Conservation (phyloP, 129 eudicot species). For the Arctium lappa region DNA sequence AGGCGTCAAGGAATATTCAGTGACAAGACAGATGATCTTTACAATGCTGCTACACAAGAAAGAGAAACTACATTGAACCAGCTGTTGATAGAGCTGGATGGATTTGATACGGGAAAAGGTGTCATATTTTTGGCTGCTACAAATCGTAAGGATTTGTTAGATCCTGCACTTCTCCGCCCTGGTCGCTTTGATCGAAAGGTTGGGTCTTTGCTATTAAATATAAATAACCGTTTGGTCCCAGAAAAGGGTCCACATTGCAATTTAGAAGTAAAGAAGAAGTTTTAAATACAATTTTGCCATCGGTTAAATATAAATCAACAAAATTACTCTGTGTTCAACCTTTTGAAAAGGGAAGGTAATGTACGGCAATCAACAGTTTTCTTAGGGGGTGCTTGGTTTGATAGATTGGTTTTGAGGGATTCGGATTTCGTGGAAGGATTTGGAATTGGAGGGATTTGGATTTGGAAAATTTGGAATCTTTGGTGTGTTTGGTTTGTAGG, state of each 20-base stretch:
- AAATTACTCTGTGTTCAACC: background rate
- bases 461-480: too few species aligned
- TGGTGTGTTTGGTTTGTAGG: too few species aligned
- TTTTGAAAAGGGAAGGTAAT: conserved; percentile 5
- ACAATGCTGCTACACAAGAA: conserved; percentile 93
- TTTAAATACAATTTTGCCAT: background rate
- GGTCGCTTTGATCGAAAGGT: conserved; percentile 99
- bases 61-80: conserved; percentile 95
- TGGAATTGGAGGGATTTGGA: too few species aligned
- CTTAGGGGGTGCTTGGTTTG: background rate
- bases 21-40: conserved; percentile 49
- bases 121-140: conserved; percentile 94
- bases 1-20: conserved; percentile 79
- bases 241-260: background rate
- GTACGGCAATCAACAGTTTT: background rate
- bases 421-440: background rate
- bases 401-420: background rate
- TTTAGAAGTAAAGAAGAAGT: background rate
- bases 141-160: conserved; percentile 84
- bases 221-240: background rate
- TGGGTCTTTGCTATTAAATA: conserved; percentile 18
- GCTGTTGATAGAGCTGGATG: conserved; percentile 91
- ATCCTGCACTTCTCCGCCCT: conserved; percentile 97
- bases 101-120: conserved; percentile 96
- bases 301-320: background rate